Base-by-base conservation (phyloP, 331 rosid genomes). In the Quercus tomentella region DNA sequence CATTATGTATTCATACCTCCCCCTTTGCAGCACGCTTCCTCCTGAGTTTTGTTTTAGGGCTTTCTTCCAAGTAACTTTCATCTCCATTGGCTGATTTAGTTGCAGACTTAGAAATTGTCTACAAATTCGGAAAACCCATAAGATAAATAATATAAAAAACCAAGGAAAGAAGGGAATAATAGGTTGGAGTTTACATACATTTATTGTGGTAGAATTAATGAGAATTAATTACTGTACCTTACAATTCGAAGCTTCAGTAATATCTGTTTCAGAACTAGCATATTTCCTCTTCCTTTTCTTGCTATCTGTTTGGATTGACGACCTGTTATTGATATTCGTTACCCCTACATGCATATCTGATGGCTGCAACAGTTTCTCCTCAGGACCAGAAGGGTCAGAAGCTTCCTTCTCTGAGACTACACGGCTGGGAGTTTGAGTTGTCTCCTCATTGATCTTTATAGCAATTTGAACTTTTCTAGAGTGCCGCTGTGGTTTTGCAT, bases 161-260 rank as follows among this genome's bases (percentile, higher is more conserved):
- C 33, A 69, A 5, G 18, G 73, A 21, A 2, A 69, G 31, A 35
- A 14, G 12, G 26, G 31, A 41, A 4, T 16, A 76, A 78, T 54
- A 63, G 66, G 75, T 73, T 43, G 77, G 79, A 57, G 67, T 66
- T 45, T 56, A 26, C 16, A 33, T 26, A 43, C 10, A 75, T 9
- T 31, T 55, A 23, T 14, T 49, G 66, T 41, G 51, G 70, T 70
- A 66, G 22, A 15, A 78, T 9, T 21, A 37, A 23, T 18, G 41
- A 84, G 82, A 55, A 62, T 75, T 12, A 41, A 70, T 37, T 4
- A 45, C 56, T 9, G 79, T 88, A 91, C 97, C 92, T 89, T 82
- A 77, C 66, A 57, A 56, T 70, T 57, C 68, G 94, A 84, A 63
- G 81, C 81, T 74, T 80, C 75, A 75, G 73, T 75, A 84, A 73